Conservation (phyloP, 352 stramenopile genomes). For the Blastocystis sp. region DNA sequence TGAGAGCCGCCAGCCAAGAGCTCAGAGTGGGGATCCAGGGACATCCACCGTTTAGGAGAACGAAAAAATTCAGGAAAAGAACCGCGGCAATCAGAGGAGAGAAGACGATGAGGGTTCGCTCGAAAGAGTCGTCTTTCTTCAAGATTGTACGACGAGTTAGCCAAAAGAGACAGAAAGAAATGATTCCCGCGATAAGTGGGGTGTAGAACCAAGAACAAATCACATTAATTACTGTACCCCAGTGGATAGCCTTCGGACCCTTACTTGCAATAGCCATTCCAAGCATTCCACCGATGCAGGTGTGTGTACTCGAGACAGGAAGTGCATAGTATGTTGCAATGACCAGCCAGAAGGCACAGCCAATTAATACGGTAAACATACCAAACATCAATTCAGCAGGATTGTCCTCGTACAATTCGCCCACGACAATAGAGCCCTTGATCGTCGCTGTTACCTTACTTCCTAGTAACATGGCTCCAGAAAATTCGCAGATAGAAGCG, state of each 20-base stretch:
- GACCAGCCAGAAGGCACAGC: constrained; percentile 69
- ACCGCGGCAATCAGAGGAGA: constrained; percentile 69
- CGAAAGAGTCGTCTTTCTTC: constrained; percentile 62
- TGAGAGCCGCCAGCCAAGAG: neutral
- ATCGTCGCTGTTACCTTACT: constrained; percentile 75
- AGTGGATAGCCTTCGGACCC: constrained; percentile 68
- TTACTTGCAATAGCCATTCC: constrained; percentile 69
- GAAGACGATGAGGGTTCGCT: constrained; percentile 67
- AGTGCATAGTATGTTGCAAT: constrained; percentile 68
- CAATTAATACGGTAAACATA: constrained; percentile 71
- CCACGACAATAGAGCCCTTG: constrained; percentile 70
- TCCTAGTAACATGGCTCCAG: constrained; percentile 75
- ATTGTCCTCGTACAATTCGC: constrained; percentile 69
- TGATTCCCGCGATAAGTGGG: constrained; percentile 69
- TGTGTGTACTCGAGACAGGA: constrained; percentile 71
- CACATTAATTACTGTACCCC: constrained; percentile 69
- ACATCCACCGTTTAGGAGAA: constrained; percentile 67
- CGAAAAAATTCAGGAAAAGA: constrained; percentile 68
- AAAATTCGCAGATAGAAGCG: constrained; percentile 74
- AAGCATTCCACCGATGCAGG: constrained; percentile 70
- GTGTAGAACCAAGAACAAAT: constrained; percentile 73
- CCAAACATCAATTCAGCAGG: constrained; percentile 72
- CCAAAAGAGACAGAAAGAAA: constrained; percentile 71
- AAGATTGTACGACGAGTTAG: constrained; percentile 69
- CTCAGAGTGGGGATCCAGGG: neutral